A percentile compares a stretch with the other conserved stretches of the same genome.
These are phyloP conservation scores for Brassica hybrid DNA, from an alignment of 441 rosid genomes.

Conservation along the genomic window DNA sequence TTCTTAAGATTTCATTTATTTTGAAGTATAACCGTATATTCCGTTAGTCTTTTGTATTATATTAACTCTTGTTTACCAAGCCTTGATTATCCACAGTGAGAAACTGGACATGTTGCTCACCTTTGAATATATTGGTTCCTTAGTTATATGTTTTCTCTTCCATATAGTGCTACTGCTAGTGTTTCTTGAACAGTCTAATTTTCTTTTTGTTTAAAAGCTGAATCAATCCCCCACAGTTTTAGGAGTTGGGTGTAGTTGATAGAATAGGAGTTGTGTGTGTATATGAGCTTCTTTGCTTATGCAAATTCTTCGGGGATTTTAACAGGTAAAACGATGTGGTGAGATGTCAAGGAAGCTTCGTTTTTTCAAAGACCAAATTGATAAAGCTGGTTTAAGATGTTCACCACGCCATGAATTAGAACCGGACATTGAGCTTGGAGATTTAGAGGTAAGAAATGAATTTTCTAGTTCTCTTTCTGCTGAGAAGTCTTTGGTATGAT, in stretches of 20 bases:
- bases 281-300: slow-evolving; percentile 31
- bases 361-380: slow-evolving; percentile 6
- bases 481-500: slow-evolving; percentile 29
- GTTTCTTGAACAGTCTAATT: slow-evolving; percentile 11
- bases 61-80: slow-evolving; percentile 22
- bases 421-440: slow-evolving; percentile 87
- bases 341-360: slow-evolving; percentile 97
- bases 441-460: slow-evolving; percentile 74
- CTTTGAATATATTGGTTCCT: slow-evolving; percentile 1
- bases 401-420: slow-evolving; percentile 65
- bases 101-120: background rate
- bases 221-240: background rate
- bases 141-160: background rate
- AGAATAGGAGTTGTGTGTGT: slow-evolving; percentile 1
- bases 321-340: slow-evolving; percentile 94
- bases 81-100: slow-evolving; percentile 8
- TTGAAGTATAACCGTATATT: background rate
- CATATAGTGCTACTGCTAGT: background rate
- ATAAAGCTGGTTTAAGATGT: slow-evolving; percentile 80
- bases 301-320: slow-evolving; percentile 42
- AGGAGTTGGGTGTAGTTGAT: slow-evolving; percentile 20
- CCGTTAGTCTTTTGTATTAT: slow-evolving; percentile 2
- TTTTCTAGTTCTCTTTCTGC: slow-evolving; percentile 18
- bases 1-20: background rate
- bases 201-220: background rate